These are phyloP conservation scores for Verbascum thapsus DNA, from an alignment of 257 asterid species.

Conservation along the genomic window DNA sequence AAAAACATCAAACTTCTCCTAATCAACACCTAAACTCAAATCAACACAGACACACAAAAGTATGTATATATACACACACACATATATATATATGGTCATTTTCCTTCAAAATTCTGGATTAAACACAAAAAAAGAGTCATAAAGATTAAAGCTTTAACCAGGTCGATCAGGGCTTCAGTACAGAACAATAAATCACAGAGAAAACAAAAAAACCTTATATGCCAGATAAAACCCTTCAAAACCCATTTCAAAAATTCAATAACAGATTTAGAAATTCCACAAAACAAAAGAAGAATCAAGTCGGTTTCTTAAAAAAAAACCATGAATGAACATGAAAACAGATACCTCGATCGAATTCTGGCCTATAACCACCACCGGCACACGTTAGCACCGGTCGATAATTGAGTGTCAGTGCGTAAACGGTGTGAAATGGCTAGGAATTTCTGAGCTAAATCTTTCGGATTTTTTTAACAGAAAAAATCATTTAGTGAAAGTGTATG, in stretches of 20 bases:
- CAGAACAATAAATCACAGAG: constrained; percentile 17
- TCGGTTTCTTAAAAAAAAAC: constrained; percentile 28
- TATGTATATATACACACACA: not conserved
- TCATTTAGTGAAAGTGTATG: constrained; percentile 19
- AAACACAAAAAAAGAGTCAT: not conserved
- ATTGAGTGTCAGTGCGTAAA: too few species aligned
- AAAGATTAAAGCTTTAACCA: constrained; percentile 2
- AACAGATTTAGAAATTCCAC: constrained; percentile 7
- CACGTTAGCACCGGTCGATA: not conserved
- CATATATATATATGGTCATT: not conserved
- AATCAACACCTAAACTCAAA: too few species aligned
- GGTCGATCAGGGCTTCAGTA: constrained; percentile 22
- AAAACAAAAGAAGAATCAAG: constrained; percentile 8
- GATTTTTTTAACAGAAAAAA: constrained; percentile 9
- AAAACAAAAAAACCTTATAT: constrained; percentile 32
- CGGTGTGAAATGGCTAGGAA: constrained; percentile 3
- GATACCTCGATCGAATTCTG: constrained; percentile 33
- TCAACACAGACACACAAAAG: not conserved
- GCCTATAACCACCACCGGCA: constrained; percentile 19
- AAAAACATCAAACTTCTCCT: too few species aligned
- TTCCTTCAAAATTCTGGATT: not conserved
- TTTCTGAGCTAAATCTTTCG: constrained; percentile 34
- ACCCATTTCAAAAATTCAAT: constrained; percentile 29
- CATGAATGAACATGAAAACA: not conserved
- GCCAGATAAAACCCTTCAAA: constrained; percentile 6